Evolutionary conservation across 2,329 filamentous ascomycete genomes (phyloP).

Genomic region (Pseudocercospora musae): DNA sequence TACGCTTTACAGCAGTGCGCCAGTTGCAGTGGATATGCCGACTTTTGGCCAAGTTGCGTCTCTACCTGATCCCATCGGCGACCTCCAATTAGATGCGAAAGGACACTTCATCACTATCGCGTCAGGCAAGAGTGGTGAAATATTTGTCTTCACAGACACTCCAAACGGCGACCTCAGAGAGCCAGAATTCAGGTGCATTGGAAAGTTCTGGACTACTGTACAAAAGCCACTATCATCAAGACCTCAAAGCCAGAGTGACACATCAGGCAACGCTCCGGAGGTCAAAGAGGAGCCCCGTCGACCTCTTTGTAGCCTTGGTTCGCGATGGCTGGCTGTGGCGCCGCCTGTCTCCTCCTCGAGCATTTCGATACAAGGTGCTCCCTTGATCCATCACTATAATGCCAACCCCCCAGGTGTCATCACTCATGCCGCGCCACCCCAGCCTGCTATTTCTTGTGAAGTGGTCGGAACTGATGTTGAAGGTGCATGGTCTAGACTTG

Average conservation of each 20-base stretch:
- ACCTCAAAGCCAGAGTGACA: slow-evolving; percentile 24
- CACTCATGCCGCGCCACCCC: slow-evolving; percentile 64
- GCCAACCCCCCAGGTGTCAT: slow-evolving; percentile 55
- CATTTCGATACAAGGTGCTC: slow-evolving; percentile 65
- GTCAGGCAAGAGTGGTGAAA: slow-evolving; percentile 81
- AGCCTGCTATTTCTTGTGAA: slow-evolving; percentile 63
- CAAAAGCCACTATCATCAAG: slow-evolving; percentile 21
- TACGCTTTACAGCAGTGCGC: slow-evolving; percentile 69
- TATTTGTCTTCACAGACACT: slow-evolving; percentile 63
- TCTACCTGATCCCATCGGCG: slow-evolving; percentile 64
- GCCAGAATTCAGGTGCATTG: slow-evolving; percentile 62
- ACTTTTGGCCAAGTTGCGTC: slow-evolving; percentile 24
- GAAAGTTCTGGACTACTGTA: slow-evolving; percentile 88
- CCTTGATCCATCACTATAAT: slow-evolving; percentile 50
- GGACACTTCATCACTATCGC: slow-evolving; percentile 69
- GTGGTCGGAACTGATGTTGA: slow-evolving; percentile 71
- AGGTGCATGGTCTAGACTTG: slow-evolving; percentile 31
- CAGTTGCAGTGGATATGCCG: slow-evolving; percentile 46
- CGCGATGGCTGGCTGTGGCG: slow-evolving; percentile 74
- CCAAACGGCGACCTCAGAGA: slow-evolving; percentile 28
- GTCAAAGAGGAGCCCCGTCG: slow-evolving; percentile 34
- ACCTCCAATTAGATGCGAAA: slow-evolving; percentile 70
- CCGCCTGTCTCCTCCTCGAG: slow-evolving; percentile 66
- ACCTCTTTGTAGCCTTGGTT: slow-evolving; percentile 66
- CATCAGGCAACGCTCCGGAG: slow-evolving; percentile 30